Evolutionary conservation across 495 filamentous ascomycete species (phyloP), one percentile per base, ranked within the genome.

Genomic region (Xylaria bambusicola): DNA sequence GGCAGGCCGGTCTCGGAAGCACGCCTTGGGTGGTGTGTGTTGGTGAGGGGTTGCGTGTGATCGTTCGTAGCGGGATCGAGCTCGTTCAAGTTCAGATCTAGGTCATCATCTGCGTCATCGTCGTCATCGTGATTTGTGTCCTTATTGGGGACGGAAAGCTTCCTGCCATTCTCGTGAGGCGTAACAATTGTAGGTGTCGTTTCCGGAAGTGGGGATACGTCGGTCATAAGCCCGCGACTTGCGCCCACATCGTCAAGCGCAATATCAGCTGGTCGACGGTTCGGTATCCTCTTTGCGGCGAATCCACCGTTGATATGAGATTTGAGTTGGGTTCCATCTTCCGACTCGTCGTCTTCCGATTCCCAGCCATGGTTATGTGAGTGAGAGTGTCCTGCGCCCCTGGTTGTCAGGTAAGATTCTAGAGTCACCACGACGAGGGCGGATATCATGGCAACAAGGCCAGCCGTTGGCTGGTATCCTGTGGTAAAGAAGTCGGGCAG

Each of bases 371-470:
- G 57, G 15, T 66, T 47, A 27, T 78, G 71, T 20, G 66, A 59
- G 51, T 83, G 82, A 13, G 80, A 78, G 62, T 83, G 81, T 17
- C 76, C 71, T 1, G 80, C 82, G 23, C 82, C 82, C 36, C 80
- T 70, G 10, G 77, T 80, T 2, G 80, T 80, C 60, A 95, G 86
- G 63, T 89, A 86, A 74, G 92, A 93, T 69, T 95, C 91, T 41
- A 95, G 73, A 3, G 81, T 72, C 2, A 90, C 86, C 9, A 95
- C 89, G 17, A 85, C 79, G 52, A 95, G 79, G 20, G 90, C 89
- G 1, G 88, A 84, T 0, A 83, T 68, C 89, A 94, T 92, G 40
- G 89, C 89, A 45, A 94, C 80, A 40, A 91, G 77, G 0, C 90
- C 90, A 12, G 90, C 84, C 74, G 93, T 88, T 18, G 90, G 88